Evolutionary conservation across 495 filamentous ascomycete genomes (phyloP), one percentile per base, ranked within the genome.

Genomic region (Umbilicaria muhlenbergii): DNA sequence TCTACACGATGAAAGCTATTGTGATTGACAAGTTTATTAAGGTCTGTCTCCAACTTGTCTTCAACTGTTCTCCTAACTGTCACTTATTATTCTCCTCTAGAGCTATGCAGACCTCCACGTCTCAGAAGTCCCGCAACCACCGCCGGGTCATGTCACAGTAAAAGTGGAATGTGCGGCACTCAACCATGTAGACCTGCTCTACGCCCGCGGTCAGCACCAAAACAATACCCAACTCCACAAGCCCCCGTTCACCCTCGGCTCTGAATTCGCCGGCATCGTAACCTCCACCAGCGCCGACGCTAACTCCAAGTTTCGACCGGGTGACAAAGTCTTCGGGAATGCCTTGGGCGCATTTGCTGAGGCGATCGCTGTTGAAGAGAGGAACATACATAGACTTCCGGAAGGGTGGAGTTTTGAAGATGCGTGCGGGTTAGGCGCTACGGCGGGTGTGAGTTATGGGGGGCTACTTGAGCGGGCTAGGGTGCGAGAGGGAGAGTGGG

Each of bases 401-500:
- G 24, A 18, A 21, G n/a, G 36, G 7, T 58, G 52, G 50, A 21
- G 32, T n/a, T 46, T 50, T 28, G 32, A 15, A 7, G 44, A 45
- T 5, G 54, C 52, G 4, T 45, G 45, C 16, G 54, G 56, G 1
- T 37, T 55, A 2, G 54, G 42, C 11, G 44, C 46, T 21, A 59
- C 51, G 13, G 48, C 47, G 2, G 45, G 48, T 12, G 54, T 57
- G 13, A 33, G 39, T 14, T 54, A 57, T 44, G 53, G 53, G 8
- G 53, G 64, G 15, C 60, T 83, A 16, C 59, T 44, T 24, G 42
- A 36, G 42, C 12, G 58, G n/a, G 68, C 70, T 12, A 59, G 72
- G 47, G 65, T 78, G 38, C 61, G 64, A 33, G 24, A 50, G 0
- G 73, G 71, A 3, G 68, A 73, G 38, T 69, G 67, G 44, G 65